These are phyloP conservation scores for Aspergillus chevalieri DNA, from an alignment of 2,329 filamentous ascomycete genomes.

Conservation along the genomic window DNA sequence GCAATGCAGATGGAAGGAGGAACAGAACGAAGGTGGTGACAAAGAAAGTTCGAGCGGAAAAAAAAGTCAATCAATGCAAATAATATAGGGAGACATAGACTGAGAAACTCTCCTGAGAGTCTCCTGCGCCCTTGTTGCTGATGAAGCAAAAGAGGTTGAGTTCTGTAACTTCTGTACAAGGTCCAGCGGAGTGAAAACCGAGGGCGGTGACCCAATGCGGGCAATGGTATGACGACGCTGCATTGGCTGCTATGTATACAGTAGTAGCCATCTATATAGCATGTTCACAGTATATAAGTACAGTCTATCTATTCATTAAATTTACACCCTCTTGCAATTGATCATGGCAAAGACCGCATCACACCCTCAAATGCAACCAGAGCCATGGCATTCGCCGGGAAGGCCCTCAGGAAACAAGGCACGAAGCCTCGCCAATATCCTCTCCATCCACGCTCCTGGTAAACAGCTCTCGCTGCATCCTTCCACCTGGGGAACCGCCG, in stretches of 20 bases:
- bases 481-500: constrained; percentile 69
- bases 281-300: background rate
- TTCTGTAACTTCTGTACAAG: background rate
- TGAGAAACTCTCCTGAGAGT: background rate
- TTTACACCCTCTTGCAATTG: background rate
- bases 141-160: background rate
- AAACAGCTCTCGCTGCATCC: constrained; percentile 72
- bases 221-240: too few relatives aligned
- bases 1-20: background rate
- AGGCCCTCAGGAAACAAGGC: constrained; percentile 87
- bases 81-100: background rate
- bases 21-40: background rate
- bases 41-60: background rate
- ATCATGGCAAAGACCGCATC: constrained; percentile 56
- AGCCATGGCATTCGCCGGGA: constrained; percentile 92
- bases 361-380: constrained; percentile 89
- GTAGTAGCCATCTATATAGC: background rate
- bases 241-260: constrained; percentile 7
- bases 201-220: background rate
- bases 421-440: constrained; percentile 92
- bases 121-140: background rate
- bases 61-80: background rate
- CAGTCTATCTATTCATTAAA: constrained; percentile 2
- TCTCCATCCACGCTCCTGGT: constrained; percentile 64
- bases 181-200: too few relatives aligned